These are phyloP conservation scores for apple (Malus domestica) DNA, from an alignment of 306 rosid species.

Conservation along the genomic window ASM211411v1 NC_041795.1:24089501-24090000, in stretches of 20 bases:
- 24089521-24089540: neutral
- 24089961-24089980: no score
- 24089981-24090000: no score
- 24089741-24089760: constrained; percentile 63
- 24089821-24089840: neutral
- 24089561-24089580: neutral
- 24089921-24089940: no score
- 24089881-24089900: neutral
- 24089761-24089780: constrained; percentile 98
- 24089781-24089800: constrained; percentile 25
- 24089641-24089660: neutral
- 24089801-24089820: constrained; percentile 6
- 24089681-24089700: neutral
- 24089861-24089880: neutral
- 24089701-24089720: constrained; percentile 86
- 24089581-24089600: neutral
- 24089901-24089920: no score
- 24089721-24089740: constrained; percentile 85
- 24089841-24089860: neutral
- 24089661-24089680: neutral
- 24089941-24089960: no score
- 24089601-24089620: neutral
- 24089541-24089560: neutral
- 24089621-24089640: neutral
- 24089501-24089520: constrained; percentile 91